Percentiles rank a stretch among this genome's conserved stretches.
These are phyloP conservation scores for Hanseniaspora nectarophila DNA, from an alignment of 805 yeast genomes.

Conservation along the genomic window DNA sequence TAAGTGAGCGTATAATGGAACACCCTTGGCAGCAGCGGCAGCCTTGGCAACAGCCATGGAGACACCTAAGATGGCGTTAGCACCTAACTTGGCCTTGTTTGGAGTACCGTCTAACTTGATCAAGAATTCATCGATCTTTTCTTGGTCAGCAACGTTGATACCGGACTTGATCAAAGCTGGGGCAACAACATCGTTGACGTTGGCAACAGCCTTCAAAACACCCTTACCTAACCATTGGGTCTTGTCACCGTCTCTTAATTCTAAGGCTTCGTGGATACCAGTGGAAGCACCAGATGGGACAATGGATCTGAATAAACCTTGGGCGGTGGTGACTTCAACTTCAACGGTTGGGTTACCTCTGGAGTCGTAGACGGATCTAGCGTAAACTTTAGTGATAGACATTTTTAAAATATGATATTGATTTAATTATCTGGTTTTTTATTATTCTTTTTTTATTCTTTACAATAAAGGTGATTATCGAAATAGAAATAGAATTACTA, in stretches of 20 bases:
- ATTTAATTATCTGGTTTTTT: conserved; percentile 18
- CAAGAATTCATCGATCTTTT: conserved; percentile 75
- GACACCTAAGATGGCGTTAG: conserved; percentile 96
- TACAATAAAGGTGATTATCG: too few species aligned
- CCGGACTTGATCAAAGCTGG: conserved; percentile 79
- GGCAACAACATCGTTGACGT: conserved; percentile 88
- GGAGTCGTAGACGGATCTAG: conserved; percentile 98
- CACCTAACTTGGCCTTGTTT: conserved; percentile 95
- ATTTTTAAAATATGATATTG: conserved; percentile 28
- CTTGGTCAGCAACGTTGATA: conserved; percentile 79
- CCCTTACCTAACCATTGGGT: conserved; percentile 98
- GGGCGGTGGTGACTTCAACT: conserved; percentile 86
- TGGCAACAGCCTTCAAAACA: conserved; percentile 91
- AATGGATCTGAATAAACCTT: conserved; percentile 90
- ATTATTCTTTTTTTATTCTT: not conserved
- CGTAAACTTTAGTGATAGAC: conserved; percentile 78
- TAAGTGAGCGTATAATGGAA: conserved; percentile 88
- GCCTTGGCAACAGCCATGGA: conserved; percentile 95
- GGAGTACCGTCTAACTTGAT: conserved; percentile 86
- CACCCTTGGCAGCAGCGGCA: conserved; percentile 90
- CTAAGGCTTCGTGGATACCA: conserved; percentile 96
- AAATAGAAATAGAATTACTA: too few species aligned
- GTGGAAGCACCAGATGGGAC: conserved; percentile 99
- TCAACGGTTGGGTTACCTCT: conserved; percentile 99
- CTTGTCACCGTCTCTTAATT: conserved; percentile 96